Conservation (phyloP, 1,284 basidiomycete genomes). For the Uromyces viciae-fabae region DNA sequence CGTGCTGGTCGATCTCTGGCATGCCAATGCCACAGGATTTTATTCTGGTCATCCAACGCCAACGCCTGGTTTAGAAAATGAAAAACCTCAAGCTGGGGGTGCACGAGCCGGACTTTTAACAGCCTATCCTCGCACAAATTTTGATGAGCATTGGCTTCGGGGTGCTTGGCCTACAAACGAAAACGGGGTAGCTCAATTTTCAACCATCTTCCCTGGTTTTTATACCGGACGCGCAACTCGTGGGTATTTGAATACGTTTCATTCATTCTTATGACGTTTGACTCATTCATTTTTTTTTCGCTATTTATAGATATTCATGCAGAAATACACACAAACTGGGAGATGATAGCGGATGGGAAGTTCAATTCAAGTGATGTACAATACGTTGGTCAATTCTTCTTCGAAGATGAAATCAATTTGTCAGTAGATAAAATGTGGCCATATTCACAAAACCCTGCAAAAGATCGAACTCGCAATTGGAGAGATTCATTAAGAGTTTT, state of each 20-base stretch:
- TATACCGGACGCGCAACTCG: constrained; percentile 57
- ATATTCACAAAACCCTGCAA: constrained; percentile 51
- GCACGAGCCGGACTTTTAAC: constrained; percentile 55
- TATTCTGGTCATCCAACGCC: constrained; percentile 59
- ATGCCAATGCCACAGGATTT: constrained; percentile 58
- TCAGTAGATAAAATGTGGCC: constrained; percentile 52
- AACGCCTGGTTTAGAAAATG: constrained; percentile 54
- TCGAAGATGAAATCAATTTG: constrained; percentile 63
- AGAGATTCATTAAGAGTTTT: constrained; percentile 57
- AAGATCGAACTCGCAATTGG: constrained; percentile 58
- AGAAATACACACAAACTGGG: constrained; percentile 56
- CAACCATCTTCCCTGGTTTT: constrained; percentile 68
- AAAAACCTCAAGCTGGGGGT: constrained; percentile 54
- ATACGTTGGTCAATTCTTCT: constrained; percentile 66
- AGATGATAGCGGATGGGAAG: constrained; percentile 55
- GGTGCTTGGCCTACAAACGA: constrained; percentile 67
- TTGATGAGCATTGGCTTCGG: constrained; percentile 61
- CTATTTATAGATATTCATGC: constrained; percentile 54
- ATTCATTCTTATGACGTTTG: too few relatives aligned
- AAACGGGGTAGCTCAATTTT: constrained; percentile 67
- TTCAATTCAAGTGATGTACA: constrained; percentile 58
- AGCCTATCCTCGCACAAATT: constrained; percentile 56
- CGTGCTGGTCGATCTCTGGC: constrained; percentile 70
- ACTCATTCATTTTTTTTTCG: background rate
- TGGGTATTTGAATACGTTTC: constrained; percentile 53